phyloP scores from a whole-genome alignment of 768 basidiomycete genomes.

The Collybia sordida region DNA sequence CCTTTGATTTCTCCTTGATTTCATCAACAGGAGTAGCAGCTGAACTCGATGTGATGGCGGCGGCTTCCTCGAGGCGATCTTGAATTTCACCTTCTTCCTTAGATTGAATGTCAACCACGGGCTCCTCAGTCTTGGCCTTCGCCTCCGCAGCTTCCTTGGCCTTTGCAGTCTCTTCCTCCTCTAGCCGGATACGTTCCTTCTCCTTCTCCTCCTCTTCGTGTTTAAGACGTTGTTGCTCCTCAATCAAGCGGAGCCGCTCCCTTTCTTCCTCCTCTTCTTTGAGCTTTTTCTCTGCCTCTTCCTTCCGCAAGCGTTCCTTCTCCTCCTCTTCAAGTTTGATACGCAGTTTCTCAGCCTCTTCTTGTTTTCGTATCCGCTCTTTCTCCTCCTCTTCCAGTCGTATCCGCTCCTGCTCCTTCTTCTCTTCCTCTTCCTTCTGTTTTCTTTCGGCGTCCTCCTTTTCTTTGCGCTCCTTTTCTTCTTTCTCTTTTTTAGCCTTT shows the following conservation, averaged over 20 bases:
- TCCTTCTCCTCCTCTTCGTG: conserved; percentile 34
- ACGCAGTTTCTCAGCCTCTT: conserved; percentile 37
- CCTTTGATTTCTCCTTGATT: conserved; percentile 47
- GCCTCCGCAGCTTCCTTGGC: conserved; percentile 36
- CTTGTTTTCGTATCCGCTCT: conserved; percentile 42
- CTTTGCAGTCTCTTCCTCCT: conserved; percentile 33
- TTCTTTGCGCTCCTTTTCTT: conserved; percentile 42
- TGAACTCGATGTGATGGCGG: conserved; percentile 47
- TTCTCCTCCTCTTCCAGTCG: conserved; percentile 26
- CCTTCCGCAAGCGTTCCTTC: conserved; percentile 21
- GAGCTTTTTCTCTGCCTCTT: conserved; percentile 31
- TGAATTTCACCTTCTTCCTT: conserved; percentile 29
- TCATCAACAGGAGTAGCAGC: conserved; percentile 35
- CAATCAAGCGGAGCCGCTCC: conserved; percentile 43
- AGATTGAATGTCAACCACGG: conserved; percentile 20
- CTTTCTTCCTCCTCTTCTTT: conserved; percentile 54
- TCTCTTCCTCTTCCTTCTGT: conserved; percentile 28
- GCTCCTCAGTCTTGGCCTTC: conserved; percentile 36
- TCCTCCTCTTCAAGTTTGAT: conserved; percentile 33
- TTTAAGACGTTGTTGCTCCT: conserved; percentile 34
- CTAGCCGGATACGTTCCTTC: conserved; percentile 33
- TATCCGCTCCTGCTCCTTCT: conserved; percentile 33
- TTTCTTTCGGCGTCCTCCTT: conserved; percentile 36
- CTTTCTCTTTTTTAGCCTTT: conserved; percentile 38
- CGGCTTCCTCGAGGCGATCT: conserved; percentile 31